Base-by-base conservation (phyloP, 441 rosid species). In the Manihot esculenta region DNA sequence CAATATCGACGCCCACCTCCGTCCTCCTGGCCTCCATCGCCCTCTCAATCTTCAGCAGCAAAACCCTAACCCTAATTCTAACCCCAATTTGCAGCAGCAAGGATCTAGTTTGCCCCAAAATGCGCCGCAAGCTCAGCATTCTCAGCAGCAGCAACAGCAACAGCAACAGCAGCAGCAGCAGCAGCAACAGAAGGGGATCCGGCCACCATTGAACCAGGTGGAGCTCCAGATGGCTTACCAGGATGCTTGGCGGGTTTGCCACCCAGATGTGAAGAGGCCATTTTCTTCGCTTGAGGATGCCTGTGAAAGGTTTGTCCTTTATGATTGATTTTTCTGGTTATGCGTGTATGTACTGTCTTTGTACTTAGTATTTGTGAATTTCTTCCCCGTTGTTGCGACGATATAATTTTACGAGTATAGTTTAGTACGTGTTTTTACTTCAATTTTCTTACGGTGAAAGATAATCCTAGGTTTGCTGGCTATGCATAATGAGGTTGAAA, bases 211-310 rank as follows among this genome's bases (percentile, higher is more conserved):
- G 78, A 90, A 92, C 76, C 97, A 84, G 71, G 71, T 72, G 71
- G 99, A 93, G 87, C 87, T 95, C 65, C 95, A 87, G 76, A 86
- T 89, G 84, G 92, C 98, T 23, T 95, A 91, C 77, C 97, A 93
- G 82, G 98, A 95, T 68, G 95, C 97, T 1, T 91, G 94, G 95
- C 89, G 95, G 64, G 92, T 95, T 55, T 95, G 99, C 72, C 88
- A 91, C 72, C 98, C 97, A 3, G 98, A 91, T 74, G 84, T 86
- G 72, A 95, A 91, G 70, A 88, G 92, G 14, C 97, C 98, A 2
- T 91, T 95, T 75, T 48, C 88, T 49, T 89, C 95, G 3, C 91
- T 95, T 10, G 97, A 93, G 71, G 97, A 93, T 70, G 99, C 96
- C 49, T 95, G 98, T 72, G 97, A 92, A 81, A 94, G 99, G 99